phyloP scores from a whole-genome alignment of 2,329 filamentous ascomycete species.

The Zalaria sp. region DNA sequence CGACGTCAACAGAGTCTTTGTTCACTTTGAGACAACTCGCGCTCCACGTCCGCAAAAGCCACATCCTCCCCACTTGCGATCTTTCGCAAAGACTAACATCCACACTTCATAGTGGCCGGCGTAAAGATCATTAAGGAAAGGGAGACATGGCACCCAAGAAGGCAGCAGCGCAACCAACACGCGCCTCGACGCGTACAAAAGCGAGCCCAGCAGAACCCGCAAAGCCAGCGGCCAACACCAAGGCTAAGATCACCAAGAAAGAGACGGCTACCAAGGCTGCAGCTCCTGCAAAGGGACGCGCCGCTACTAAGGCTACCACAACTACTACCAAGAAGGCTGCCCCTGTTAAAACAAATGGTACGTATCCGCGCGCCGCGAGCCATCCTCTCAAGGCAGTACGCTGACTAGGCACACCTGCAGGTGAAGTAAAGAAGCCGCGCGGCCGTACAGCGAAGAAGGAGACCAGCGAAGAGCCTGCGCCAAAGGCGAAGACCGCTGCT shows the following conservation, averaged over 20 bases:
- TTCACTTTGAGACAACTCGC: not conserved
- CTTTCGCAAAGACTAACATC: not conserved
- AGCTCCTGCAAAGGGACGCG: constrained; percentile 6
- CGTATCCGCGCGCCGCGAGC: not conserved
- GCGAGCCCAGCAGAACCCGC: constrained; percentile 4
- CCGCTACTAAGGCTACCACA: constrained; percentile 5
- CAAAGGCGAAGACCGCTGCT: constrained; percentile 6
- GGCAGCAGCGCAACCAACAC: constrained; percentile 4
- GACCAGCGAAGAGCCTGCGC: constrained; percentile 4
- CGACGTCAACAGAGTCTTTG: too few species aligned
- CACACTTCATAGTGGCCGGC: constrained; percentile 11
- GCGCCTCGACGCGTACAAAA: constrained; percentile 4
- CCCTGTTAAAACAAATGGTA: not conserved
- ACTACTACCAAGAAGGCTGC: constrained; percentile 6
- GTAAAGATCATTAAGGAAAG: constrained; percentile 15
- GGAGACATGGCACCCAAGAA: constrained; percentile 10
- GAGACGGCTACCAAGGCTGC: constrained; percentile 17
- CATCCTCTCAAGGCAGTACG: too few species aligned
- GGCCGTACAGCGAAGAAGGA: constrained; percentile 4
- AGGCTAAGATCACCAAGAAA: constrained; percentile 14
- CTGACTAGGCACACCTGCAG: too few species aligned
- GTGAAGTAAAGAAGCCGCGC: constrained; percentile 1
- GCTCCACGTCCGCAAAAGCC: not conserved
- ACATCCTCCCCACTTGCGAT: not conserved
- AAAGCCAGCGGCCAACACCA: constrained; percentile 15